phyloP scores from a whole-genome alignment of 2,329 filamentous ascomycete species.

The Aspergillus novofumigatus region DNA sequence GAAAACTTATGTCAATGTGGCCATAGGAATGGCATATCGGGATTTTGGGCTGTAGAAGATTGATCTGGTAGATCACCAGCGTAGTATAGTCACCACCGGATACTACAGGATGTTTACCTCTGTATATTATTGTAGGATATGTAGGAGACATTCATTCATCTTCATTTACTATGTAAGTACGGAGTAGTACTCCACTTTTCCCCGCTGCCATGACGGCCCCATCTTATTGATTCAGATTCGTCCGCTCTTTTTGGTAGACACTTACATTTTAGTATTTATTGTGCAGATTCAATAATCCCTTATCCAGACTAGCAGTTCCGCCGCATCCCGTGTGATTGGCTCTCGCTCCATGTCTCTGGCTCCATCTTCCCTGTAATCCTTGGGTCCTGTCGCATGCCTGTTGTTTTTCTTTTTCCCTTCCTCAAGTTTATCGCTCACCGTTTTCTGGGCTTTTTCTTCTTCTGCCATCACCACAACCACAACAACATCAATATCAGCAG shows the following conservation, averaged over 20 bases:
- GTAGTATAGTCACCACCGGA: neutral
- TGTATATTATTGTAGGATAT: neutral
- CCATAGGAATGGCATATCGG: neutral
- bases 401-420: conserved; percentile 7
- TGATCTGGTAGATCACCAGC: neutral
- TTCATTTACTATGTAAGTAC: neutral
- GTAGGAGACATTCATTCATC: neutral
- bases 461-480: neutral
- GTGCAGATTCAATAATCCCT: conserved; percentile 1
- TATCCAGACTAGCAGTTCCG: conserved; percentile 6
- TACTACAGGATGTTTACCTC: neutral
- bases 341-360: neutral
- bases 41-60: neutral
- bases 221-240: conserved; percentile 3
- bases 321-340: neutral
- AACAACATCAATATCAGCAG: neutral
- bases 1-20: neutral
- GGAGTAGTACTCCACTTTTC: conserved; percentile 7
- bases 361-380: neutral
- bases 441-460: conserved; percentile 11
- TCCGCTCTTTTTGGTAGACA: neutral
- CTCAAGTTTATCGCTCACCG: conserved; percentile 5
- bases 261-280: neutral
- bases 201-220: conserved; percentile 18
- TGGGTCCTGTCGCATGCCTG: conserved; percentile 10